These are phyloP conservation scores for Coccomyxa sp. DNA, from an alignment of 139 green algal genomes.

Conservation along the genomic window DNA sequence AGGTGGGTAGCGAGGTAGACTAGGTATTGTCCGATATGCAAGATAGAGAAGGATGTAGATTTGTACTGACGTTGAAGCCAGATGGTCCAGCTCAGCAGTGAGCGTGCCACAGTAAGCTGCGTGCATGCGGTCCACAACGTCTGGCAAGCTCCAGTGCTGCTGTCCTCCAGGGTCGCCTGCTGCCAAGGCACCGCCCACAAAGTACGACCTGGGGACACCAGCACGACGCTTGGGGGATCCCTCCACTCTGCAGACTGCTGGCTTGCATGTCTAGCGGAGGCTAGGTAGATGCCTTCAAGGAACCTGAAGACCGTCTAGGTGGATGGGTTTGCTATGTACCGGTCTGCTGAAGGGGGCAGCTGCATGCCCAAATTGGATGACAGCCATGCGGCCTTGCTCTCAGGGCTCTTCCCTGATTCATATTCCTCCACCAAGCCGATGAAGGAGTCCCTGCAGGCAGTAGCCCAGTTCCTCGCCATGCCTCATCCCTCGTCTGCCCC, in stretches of 20 bases:
- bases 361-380: background rate
- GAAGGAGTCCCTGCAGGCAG: too few species aligned
- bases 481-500: too few species aligned
- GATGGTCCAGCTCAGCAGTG: slow-evolving; percentile 39
- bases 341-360: background rate
- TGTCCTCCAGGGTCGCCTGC: background rate
- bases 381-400: background rate
- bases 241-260: slow-evolving; percentile 11
- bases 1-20: background rate
- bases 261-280: too few species aligned
- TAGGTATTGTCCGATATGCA: background rate
- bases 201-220: too few species aligned
- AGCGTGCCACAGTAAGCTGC: slow-evolving; percentile 47
- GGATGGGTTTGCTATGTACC: background rate
- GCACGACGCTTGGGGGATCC: too few species aligned
- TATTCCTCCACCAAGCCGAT: too few species aligned
- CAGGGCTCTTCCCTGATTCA: too few species aligned
- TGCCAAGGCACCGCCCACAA: background rate
- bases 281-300: too few species aligned
- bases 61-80: slow-evolving; percentile 13
- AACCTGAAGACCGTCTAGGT: too few species aligned
- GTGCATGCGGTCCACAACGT: slow-evolving; percentile 30
- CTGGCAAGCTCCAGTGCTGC: slow-evolving; percentile 21
- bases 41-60: background rate
- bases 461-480: too few species aligned